Conservation (phyloP, 495 filamentous ascomycete genomes). For the Parmelia sp. region DNA sequence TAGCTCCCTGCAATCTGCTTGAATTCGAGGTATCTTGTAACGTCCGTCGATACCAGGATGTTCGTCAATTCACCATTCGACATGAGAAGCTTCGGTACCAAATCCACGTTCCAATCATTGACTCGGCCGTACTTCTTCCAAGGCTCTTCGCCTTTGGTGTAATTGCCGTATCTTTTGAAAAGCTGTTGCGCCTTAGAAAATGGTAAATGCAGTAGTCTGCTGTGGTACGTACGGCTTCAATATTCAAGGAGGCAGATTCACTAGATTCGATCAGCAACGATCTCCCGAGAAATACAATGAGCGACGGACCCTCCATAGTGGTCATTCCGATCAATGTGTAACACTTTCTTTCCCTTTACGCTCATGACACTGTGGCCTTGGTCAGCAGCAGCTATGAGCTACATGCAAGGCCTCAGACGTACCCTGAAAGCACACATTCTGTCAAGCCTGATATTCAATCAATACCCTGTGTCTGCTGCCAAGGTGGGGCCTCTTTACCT, state of each 20-base stretch:
- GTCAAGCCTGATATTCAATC: conserved; percentile 68
- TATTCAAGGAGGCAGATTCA: conserved; percentile 89
- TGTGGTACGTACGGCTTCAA: conserved; percentile 64
- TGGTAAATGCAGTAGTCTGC: conserved; percentile 1
- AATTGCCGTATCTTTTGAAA: conserved; percentile 92
- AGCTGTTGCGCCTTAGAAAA: conserved; percentile 51
- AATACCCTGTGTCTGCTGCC: conserved; percentile 29
- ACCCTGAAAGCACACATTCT: conserved; percentile 98
- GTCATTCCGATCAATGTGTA: conserved; percentile 98
- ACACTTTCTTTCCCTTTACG: conserved; percentile 97
- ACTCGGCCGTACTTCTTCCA: conserved; percentile 94
- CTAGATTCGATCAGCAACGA: conserved; percentile 43
- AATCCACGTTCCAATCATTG: conserved; percentile 99
- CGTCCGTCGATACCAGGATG: conserved; percentile 92
- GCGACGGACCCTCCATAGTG: conserved; percentile 89
- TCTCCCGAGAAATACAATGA: conserved; percentile 22
- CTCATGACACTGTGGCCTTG: conserved; percentile 67
- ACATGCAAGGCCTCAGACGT: conserved; percentile 23
- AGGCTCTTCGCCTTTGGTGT: conserved; percentile 71
- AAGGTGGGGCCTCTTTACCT: conserved; percentile 54
- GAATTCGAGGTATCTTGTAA: conserved; percentile 96
- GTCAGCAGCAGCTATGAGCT: conserved; percentile 10
- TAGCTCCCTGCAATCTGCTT: conserved; percentile 97
- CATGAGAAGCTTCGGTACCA: conserved; percentile 98
- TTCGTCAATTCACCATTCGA: conserved; percentile 97